Conservation (phyloP, 2,329 filamentous ascomycete species). For the Aspergillus costaricaensis region DNA sequence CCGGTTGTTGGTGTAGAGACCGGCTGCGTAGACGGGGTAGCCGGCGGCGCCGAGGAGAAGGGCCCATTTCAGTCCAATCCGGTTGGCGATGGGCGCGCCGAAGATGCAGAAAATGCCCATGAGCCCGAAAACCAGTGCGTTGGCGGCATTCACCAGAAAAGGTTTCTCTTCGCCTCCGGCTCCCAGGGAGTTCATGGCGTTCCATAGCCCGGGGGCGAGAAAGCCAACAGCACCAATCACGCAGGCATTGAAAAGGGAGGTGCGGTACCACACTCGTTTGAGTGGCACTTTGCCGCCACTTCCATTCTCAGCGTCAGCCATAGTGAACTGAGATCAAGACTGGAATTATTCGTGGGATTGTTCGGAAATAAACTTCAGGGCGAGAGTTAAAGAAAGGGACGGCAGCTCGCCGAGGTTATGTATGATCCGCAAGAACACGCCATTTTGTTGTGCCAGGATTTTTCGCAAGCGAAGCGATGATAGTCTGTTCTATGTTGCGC, state of each 20-base stretch:
- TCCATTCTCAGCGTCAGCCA: not conserved
- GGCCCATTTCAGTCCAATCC: conserved; percentile 51
- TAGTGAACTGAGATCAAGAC: not conserved
- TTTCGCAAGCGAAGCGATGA: not conserved
- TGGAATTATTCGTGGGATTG: not conserved
- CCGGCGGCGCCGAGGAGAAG: conserved; percentile 47
- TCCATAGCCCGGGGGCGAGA: conserved; percentile 52
- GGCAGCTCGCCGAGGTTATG: not conserved
- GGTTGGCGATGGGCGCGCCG: conserved; percentile 52
- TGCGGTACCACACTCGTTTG: conserved; percentile 49
- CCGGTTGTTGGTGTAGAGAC: conserved; percentile 49
- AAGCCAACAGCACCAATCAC: conserved; percentile 57
- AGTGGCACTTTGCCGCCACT: not conserved
- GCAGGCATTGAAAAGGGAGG: conserved; percentile 56
- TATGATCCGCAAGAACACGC: not conserved
- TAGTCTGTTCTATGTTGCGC: not conserved
- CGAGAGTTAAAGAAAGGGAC: not conserved
- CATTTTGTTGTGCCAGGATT: not conserved
- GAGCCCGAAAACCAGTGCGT: conserved; percentile 51
- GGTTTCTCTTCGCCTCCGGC: conserved; percentile 56
- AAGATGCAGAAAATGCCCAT: conserved; percentile 45
- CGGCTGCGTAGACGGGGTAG: conserved; percentile 49
- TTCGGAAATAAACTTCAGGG: not conserved
- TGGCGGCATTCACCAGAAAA: conserved; percentile 56
- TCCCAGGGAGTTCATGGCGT: conserved; percentile 57